Percentiles rank a stretch among this genome's conserved stretches.
phyloP scores from a whole-genome alignment of 169 alveolate genomes.

The Theileria annulata region DNA sequence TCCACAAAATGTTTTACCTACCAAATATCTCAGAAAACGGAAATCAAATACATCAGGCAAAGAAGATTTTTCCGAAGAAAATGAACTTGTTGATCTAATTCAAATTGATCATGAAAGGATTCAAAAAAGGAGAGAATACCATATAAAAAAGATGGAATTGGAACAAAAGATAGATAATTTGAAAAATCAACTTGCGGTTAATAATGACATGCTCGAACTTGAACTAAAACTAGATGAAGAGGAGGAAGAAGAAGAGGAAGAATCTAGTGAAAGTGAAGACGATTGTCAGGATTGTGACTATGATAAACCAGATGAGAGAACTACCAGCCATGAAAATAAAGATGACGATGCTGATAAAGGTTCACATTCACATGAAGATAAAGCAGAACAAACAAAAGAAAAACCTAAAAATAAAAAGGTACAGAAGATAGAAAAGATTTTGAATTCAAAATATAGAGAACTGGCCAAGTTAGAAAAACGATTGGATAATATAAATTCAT shows the following conservation, averaged over 20 bases:
- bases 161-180: too few relatives aligned
- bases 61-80: background rate
- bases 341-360: too few relatives aligned
- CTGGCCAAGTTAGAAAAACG: background rate
- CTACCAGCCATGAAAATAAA: too few relatives aligned
- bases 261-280: background rate
- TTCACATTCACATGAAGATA: background rate
- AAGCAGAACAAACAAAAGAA: background rate
- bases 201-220: background rate
- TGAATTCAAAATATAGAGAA: background rate
- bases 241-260: background rate
- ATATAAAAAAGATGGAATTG: background rate
- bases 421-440: background rate
- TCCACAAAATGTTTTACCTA: too few relatives aligned
- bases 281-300: background rate
- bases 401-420: background rate
- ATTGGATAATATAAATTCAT: background rate
- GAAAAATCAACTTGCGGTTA: background rate
- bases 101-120: background rate
- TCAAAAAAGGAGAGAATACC: background rate
- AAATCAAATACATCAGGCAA: background rate
- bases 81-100: background rate
- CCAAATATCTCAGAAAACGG: background rate
- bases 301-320: too few relatives aligned
- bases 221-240: background rate